These are phyloP conservation scores for Carex myosuroides DNA, from an alignment of 176 grass and related monocot genomes.

Conservation along the genomic window DNA sequence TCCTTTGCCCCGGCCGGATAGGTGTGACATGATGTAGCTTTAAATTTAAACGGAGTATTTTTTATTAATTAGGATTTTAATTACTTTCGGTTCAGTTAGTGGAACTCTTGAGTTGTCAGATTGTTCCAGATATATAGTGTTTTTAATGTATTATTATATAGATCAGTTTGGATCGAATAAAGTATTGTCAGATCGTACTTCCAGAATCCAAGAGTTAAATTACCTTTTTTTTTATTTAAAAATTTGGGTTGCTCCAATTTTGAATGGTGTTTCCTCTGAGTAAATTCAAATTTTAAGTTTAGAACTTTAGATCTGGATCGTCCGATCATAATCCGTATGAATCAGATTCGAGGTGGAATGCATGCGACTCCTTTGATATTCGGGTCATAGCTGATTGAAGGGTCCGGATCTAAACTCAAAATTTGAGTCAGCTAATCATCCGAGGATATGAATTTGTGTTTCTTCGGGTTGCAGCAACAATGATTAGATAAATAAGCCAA, in stretches of 20 bases:
- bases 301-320: too few species aligned
- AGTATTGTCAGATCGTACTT: not conserved
- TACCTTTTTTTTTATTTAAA: not conserved
- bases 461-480: too few species aligned
- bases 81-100: conserved; percentile 1
- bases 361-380: too few species aligned
- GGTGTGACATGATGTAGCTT: conserved; percentile 24
- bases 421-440: too few species aligned
- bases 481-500: too few species aligned
- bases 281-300: too few species aligned
- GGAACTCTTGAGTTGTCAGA: not conserved
- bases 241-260: not conserved
- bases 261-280: not conserved
- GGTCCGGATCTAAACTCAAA: too few species aligned
- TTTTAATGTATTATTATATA: conserved; percentile 14
- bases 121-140: not conserved
- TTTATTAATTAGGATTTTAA: conserved; percentile 3
- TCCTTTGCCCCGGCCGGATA: conserved; percentile 34
- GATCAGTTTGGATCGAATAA: not conserved
- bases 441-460: too few species aligned
- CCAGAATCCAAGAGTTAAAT: not conserved
- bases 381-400: too few species aligned
- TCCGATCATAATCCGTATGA: too few species aligned
- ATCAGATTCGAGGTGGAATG: too few species aligned
- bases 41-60: not conserved